phyloP scores from a whole-genome alignment of 345 rosid genomes.

The Leavenworthia alabamica region DNA sequence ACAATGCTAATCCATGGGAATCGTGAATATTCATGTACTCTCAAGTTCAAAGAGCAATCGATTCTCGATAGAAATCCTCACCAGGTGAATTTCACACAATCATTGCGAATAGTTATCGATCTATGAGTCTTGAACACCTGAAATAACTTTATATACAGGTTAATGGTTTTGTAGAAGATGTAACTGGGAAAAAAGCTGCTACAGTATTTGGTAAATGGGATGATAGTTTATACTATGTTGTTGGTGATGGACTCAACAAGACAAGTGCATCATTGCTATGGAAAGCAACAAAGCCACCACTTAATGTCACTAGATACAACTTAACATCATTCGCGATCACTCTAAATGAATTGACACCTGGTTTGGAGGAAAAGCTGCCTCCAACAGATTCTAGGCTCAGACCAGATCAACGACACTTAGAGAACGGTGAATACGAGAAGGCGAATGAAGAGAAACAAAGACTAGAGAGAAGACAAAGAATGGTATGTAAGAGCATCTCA shows the following conservation, averaged over 20 bases:
- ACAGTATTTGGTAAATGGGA: conserved; percentile 90
- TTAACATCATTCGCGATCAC: conserved; percentile 89
- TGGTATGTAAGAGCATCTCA: conserved; percentile 42
- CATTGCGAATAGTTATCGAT: neutral
- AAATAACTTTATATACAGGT: conserved; percentile 40
- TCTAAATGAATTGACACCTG: conserved; percentile 78
- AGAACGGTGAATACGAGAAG: conserved; percentile 95
- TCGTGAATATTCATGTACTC: conserved; percentile 65
- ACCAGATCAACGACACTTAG: conserved; percentile 93
- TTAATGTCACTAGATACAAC: conserved; percentile 87
- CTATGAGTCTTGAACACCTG: neutral
- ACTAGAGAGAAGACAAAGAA: conserved; percentile 85
- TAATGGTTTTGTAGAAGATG: conserved; percentile 81
- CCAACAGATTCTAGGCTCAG: conserved; percentile 95
- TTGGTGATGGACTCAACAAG: conserved; percentile 46
- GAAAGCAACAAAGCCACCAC: conserved; percentile 69
- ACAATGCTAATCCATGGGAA: conserved; percentile 76
- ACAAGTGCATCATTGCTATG: conserved; percentile 55
- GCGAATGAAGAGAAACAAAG: conserved; percentile 92
- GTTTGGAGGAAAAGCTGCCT: conserved; percentile 91
- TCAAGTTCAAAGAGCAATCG: conserved; percentile 87
- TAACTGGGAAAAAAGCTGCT: conserved; percentile 52
- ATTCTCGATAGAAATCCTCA: conserved; percentile 88
- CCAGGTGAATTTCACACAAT: conserved; percentile 45
- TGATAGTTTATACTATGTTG: conserved; percentile 60